Base-by-base conservation (phyloP, 225 moss, liverwort and hornwort species). In the Bryum argenteum region DNA sequence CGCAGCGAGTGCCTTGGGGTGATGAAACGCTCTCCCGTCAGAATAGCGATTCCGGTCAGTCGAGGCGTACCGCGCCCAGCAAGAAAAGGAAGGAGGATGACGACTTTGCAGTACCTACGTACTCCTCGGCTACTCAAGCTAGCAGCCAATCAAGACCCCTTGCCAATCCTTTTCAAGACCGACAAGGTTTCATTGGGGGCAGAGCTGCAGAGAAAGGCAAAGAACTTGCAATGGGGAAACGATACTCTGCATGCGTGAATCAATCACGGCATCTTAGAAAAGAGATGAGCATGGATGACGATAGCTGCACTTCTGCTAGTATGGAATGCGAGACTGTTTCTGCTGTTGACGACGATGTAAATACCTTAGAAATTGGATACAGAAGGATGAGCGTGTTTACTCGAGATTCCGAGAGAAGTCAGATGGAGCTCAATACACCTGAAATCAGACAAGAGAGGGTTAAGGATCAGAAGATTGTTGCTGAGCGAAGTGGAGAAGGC, bases 31-130 rank as follows among this genome's bases (percentile, higher is more conserved):
- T 61, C 23, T 70, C 65, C n/a, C 69, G 44, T 67, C 42, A 22
- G 33, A 63, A 68, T 8, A 69, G 65, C 62, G 57, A 33, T 57
- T 84, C 86, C 1, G 77, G 75, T 54, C 84, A 84, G n/a, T 77
- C 81, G 41, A 82, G 67, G 19, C 66, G 69, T 28, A 82, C 72
- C 56, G 63, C 61, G 51, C 62, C 67, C 44, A 81, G 71, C 52
- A 90, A 83, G 84, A 86, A 71, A 26, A 72, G 84, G 10, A 87
- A 89, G 45, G 77, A 45, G 10, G 80, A 79, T 56, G 91, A 88
- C 53, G 90, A 93, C 66, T 85, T 89, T 56, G 82, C 80, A 18
- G 91, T 88, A 50, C 83, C 92, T 15, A 78, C 80, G 1, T 89
- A 86, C 74, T 78, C 78, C 24, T 83, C 83, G 39, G 81, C 70